These are phyloP conservation scores for Brassica cretica DNA, from an alignment of 345 rosid species.

Conservation along the genomic window DNA sequence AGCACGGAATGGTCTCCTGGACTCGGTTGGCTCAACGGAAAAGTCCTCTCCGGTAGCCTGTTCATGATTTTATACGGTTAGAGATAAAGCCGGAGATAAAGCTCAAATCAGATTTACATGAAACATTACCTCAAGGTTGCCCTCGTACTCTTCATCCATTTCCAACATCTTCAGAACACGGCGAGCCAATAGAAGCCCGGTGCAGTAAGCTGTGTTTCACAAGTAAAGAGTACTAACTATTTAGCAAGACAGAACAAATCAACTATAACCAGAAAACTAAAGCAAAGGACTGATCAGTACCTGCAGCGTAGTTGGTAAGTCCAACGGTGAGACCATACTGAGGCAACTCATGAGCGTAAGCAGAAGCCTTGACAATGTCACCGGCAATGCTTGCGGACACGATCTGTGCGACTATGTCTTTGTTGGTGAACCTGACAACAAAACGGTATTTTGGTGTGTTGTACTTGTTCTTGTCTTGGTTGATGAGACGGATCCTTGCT, in stretches of 20 bases:
- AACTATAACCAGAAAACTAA: neutral
- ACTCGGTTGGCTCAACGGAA: conserved; percentile 69
- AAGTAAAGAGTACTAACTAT: neutral
- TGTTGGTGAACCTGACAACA: conserved; percentile 68
- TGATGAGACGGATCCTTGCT: conserved; percentile 67
- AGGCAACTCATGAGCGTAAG: conserved; percentile 69
- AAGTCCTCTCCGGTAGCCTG: conserved; percentile 57
- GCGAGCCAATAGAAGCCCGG: conserved; percentile 76
- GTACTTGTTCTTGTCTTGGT: conserved; percentile 73
- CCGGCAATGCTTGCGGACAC: conserved; percentile 57
- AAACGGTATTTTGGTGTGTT: conserved; percentile 76
- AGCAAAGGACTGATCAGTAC: conserved; percentile 28
- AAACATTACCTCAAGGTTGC: conserved; percentile 59
- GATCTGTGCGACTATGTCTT: conserved; percentile 62
- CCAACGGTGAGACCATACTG: conserved; percentile 67
- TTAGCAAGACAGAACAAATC: neutral
- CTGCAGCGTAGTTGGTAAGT: conserved; percentile 74
- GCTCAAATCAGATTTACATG: no score
- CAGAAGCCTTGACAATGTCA: conserved; percentile 64
- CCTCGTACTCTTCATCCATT: conserved; percentile 68
- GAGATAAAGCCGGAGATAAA: no score
- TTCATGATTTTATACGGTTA: neutral
- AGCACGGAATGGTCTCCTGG: conserved; percentile 76
- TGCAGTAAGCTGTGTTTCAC: conserved; percentile 54
- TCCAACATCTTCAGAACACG: conserved; percentile 65